A percentile compares a stretch with the other conserved stretches of the same genome.
phyloP scores from a whole-genome alignment of 331 rosid species.

The Dryas integrifolia region DNA sequence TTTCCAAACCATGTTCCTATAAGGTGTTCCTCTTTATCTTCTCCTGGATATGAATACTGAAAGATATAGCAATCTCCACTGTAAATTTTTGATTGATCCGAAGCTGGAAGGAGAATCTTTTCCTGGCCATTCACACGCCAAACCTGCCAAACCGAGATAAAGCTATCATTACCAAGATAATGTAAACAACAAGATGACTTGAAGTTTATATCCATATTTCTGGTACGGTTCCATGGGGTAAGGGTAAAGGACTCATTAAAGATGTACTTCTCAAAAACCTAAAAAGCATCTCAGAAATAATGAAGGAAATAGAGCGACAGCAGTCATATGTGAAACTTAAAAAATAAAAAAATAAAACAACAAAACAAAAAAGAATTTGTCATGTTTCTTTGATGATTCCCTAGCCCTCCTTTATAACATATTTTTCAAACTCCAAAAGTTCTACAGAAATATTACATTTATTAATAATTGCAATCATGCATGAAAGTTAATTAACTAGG shows the following conservation, averaged over 20 bases:
- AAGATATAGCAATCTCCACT: conserved; percentile 91
- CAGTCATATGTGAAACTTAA: conserved; percentile 8
- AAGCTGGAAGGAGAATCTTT: conserved; percentile 67
- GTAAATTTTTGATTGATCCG: conserved; percentile 88
- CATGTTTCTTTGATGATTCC: neutral
- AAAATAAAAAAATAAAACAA: neutral
- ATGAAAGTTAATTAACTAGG: too few species aligned
- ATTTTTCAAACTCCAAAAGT: neutral
- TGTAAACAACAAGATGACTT: conserved; percentile 11
- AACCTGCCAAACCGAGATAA: conserved; percentile 54
- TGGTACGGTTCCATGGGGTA: neutral
- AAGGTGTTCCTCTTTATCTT: conserved; percentile 83
- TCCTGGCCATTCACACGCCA: conserved; percentile 89
- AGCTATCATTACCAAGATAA: conserved; percentile 33
- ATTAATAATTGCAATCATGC: too few species aligned
- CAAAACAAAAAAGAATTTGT: too few species aligned
- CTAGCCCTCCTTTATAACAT: neutral
- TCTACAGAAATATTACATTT: neutral
- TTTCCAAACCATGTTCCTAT: conserved; percentile 95
- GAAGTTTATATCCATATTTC: neutral
- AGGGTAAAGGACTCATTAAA: conserved; percentile 4
- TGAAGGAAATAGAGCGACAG: conserved; percentile 12
- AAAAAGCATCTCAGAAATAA: neutral
- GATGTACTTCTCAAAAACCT: conserved; percentile 21
- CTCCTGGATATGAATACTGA: conserved; percentile 91